These are phyloP conservation scores for Aspergillus nanangensis DNA, from an alignment of 495 filamentous ascomycete genomes.

Conservation along the genomic window DNA sequence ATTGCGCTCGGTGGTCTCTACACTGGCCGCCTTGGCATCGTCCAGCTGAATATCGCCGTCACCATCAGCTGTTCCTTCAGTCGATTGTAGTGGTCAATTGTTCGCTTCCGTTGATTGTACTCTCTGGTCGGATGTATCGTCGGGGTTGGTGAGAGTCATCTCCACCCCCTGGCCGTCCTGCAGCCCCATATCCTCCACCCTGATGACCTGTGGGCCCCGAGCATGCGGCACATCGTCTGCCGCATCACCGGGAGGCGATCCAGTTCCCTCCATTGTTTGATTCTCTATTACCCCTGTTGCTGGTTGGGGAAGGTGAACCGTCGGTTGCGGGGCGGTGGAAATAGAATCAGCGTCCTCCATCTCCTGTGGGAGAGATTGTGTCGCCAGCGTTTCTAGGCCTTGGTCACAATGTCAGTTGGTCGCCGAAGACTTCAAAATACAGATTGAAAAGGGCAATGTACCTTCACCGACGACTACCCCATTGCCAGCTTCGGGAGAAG, in stretches of 20 bases:
- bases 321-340: too few relatives aligned
- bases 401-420: background rate
- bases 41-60: slow-evolving; percentile 42
- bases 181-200: slow-evolving; percentile 80
- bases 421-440: background rate
- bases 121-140: slow-evolving; percentile 7
- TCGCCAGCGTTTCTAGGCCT: too few relatives aligned
- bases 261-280: slow-evolving; percentile 20
- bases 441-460: background rate
- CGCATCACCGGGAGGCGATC: slow-evolving; percentile 23
- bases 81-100: background rate
- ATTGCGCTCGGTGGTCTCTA: too few relatives aligned
- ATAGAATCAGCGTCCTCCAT: background rate
- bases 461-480: slow-evolving; percentile 13
- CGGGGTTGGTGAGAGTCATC: slow-evolving; percentile 28
- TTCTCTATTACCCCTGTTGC: slow-evolving; percentile 20
- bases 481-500: slow-evolving; percentile 27
- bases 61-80: slow-evolving; percentile 18
- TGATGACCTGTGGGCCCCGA: slow-evolving; percentile 75
- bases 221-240: slow-evolving; percentile 68
- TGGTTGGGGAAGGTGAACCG: slow-evolving; percentile 14
- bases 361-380: too few relatives aligned
- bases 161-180: slow-evolving; percentile 55
- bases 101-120: background rate
- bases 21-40: slow-evolving; percentile 18